Percentiles rank a stretch among this genome's conserved stretches.
Conservation (phyloP, 1,284 basidiomycete species). For the Naganishia albida region DNA sequence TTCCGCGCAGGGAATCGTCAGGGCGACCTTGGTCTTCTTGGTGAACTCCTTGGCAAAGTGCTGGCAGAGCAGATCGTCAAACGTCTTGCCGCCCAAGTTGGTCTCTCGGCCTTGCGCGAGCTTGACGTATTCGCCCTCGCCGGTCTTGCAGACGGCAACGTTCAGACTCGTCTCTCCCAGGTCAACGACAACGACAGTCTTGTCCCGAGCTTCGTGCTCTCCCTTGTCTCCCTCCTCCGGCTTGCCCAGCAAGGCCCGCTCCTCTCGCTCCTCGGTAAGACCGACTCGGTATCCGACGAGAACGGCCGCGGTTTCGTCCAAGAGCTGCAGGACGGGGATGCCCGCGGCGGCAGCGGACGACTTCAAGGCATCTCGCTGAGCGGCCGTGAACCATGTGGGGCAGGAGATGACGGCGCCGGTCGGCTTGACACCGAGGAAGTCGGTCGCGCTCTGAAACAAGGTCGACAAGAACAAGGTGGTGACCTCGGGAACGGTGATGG, state of each 20-base stretch:
- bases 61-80: conserved; percentile 67
- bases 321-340: conserved; percentile 75
- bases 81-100: conserved; percentile 59
- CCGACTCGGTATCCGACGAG: conserved; percentile 55
- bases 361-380: conserved; percentile 71
- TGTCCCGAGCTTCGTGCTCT: conserved; percentile 57
- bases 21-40: conserved; percentile 86
- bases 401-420: conserved; percentile 82
- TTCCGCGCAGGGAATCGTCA: conserved; percentile 64
- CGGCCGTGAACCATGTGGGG: conserved; percentile 71
- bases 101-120: conserved; percentile 57
- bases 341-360: conserved; percentile 78
- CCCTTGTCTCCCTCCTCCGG: conserved; percentile 54
- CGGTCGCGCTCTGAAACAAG: conserved; percentile 82
- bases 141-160: conserved; percentile 58
- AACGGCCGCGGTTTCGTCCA: conserved; percentile 82
- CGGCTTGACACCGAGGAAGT: conserved; percentile 80
- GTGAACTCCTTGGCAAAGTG: conserved; percentile 96
- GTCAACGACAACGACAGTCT: conserved; percentile 61
- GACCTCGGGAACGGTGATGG: conserved; percentile 80
- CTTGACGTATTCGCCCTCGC: conserved; percentile 60
- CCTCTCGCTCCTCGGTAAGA: conserved; percentile 50
- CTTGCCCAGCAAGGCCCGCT: conserved; percentile 49
- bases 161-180: conserved; percentile 62
- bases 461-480: conserved; percentile 82